Conservation (phyloP, 2,329 filamentous ascomycete species). For the Sporothrix euskadiensis region DNA sequence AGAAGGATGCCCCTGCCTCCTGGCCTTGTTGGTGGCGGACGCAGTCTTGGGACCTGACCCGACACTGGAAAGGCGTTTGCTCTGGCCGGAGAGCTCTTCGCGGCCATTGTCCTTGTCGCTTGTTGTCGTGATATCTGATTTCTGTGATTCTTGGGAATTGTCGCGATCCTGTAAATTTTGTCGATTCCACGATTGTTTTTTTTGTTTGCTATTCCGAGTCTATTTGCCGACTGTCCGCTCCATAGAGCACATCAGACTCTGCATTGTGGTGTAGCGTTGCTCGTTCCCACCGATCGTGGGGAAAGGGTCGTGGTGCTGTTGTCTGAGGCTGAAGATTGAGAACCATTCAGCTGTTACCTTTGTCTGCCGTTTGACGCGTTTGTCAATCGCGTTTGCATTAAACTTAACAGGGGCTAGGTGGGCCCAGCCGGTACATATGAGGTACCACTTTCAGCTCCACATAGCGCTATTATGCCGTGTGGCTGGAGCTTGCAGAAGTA, state of each 20-base stretch:
- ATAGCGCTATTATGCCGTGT: background rate
- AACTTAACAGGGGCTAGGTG: background rate
- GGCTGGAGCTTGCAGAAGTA: background rate
- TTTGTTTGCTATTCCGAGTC: background rate
- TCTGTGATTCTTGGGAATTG: background rate
- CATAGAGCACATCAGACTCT: background rate
- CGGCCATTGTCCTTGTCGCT: background rate
- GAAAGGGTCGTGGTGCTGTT: background rate
- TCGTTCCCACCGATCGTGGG: background rate
- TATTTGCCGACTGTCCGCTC: background rate
- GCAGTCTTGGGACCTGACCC: background rate
- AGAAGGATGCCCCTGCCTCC: conserved; percentile 29
- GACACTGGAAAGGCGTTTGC: background rate
- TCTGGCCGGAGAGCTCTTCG: background rate
- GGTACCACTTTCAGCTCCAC: background rate
- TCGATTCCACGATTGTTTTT: too few species aligned
- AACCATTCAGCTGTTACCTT: background rate
- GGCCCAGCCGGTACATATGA: background rate
- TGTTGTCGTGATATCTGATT: background rate
- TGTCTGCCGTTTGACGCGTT: conserved; percentile 9
- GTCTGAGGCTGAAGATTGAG: background rate
- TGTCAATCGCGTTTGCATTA: background rate
- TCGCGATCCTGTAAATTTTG: background rate
- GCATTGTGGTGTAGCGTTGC: background rate
- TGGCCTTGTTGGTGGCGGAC: background rate